Evolutionary conservation across 2,329 filamentous ascomycete species (phyloP), one percentile per base, ranked within the genome.

Genomic region (Nothopassalora personata): DNA sequence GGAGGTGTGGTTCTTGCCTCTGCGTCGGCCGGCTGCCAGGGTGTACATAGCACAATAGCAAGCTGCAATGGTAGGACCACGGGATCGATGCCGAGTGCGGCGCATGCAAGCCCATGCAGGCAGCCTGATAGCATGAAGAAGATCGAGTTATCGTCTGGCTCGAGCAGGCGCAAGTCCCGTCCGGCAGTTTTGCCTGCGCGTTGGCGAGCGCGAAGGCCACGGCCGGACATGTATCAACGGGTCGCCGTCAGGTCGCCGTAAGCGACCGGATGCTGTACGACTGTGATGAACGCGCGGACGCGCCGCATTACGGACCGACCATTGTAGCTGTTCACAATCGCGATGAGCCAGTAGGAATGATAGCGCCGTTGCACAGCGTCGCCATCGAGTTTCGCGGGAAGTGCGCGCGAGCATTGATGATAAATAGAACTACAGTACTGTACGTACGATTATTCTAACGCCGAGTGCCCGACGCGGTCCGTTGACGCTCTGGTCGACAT

Each of bases 241-340:
- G 46, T 28, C 33, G 34, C 18, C 39, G 46, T 34, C 27, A 53
- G 53, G 43, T 19, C 46, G 36, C 19, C 7, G 49, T 47, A 13
- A 46, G 56, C 58, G 62, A 57, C 58, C 54, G 56, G 56, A 33
- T 46, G 59, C 60, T 57, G 66, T 68, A 59, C 59, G 60, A 68
- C 65, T 15, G 60, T 64, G 62, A 64, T 58, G 56, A 47, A 45
- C 49, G 49, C 56, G 36, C 56, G 54, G 30, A 51, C 9, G 49
- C 49, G 49, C 49, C n/a, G 49, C 9, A 28, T 11, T n/a, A 10
- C 8, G 46, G 1, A 19, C 23, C 1, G 49, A 34, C 49, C 30
- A 19, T 51, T 31, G 46, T 49, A 28, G 18, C 19, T 27, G 28
- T 27, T 28, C 19, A 49, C 28, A 1, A 11, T 51, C 49, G n/a